Conservation (phyloP, 805 yeast species). For the Yamadazyma takamatsuzukensis region DNA sequence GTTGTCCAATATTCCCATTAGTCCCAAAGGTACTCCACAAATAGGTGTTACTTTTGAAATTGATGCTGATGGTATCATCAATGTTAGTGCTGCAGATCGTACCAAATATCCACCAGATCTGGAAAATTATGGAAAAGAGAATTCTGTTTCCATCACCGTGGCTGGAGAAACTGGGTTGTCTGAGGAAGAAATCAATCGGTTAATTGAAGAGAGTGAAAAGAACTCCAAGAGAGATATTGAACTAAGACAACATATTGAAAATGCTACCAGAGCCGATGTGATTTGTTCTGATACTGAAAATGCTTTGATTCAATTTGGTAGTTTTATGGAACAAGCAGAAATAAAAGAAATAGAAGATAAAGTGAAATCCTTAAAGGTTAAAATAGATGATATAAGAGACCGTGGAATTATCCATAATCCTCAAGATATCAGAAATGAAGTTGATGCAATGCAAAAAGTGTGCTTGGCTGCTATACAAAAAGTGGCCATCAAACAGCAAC, state of each 20-base stretch:
- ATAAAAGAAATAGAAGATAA: constrained; percentile 23
- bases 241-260: constrained; percentile 60
- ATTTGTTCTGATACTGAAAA: constrained; percentile 83
- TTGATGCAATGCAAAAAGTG: constrained; percentile 34
- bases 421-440: constrained; percentile 27
- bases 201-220: constrained; percentile 63
- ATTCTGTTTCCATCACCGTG: constrained; percentile 59
- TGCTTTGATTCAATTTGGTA: constrained; percentile 71
- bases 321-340: constrained; percentile 47
- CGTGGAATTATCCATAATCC: constrained; percentile 30
- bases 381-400: constrained; percentile 33
- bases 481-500: constrained; percentile 35
- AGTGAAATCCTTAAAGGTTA: constrained; percentile 19
- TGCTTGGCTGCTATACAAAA: constrained; percentile 38
- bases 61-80: constrained; percentile 74
- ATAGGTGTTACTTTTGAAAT: constrained; percentile 73
- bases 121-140: constrained; percentile 41
- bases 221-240: constrained; percentile 59
- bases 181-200: constrained; percentile 60
- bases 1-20: constrained; percentile 66
- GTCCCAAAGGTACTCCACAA: constrained; percentile 79
- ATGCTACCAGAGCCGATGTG: constrained; percentile 74
- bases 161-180: constrained; percentile 68
- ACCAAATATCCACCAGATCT: constrained; percentile 36
- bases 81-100: constrained; percentile 56